Conservation (phyloP, 139 green algal species). For the Chlamydomonas sp. region DNA sequence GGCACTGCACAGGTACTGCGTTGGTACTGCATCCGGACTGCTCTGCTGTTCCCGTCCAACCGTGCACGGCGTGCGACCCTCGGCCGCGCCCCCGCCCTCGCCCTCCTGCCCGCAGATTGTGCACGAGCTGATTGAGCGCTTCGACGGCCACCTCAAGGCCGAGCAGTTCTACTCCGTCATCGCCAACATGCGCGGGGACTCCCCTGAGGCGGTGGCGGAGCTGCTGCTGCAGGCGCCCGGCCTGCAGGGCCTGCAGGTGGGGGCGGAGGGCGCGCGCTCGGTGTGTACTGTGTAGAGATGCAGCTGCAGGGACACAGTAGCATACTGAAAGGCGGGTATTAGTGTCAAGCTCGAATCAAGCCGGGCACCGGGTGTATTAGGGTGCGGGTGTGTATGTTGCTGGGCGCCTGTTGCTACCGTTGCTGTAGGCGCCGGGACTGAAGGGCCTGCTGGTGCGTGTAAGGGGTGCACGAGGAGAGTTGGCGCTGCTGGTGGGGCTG, state of each 20-base stretch:
- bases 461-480: too few species aligned
- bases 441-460: too few species aligned
- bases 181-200: slow-evolving; percentile 89
- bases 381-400: background rate
- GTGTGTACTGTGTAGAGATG: background rate
- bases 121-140: slow-evolving; percentile 95
- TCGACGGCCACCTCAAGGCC: slow-evolving; percentile 95
- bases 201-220: slow-evolving; percentile 81
- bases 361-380: too few species aligned
- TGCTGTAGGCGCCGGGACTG: too few species aligned
- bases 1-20: too few species aligned
- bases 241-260: slow-evolving; percentile 75
- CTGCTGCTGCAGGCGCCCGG: slow-evolving; percentile 61
- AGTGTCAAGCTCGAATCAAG: too few species aligned
- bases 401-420: too few species aligned
- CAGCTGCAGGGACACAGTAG: background rate
- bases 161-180: slow-evolving; percentile 91
- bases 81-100: background rate
- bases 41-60: too few species aligned
- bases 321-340: too few species aligned
- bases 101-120: slow-evolving; percentile 48
- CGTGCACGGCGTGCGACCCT: slow-evolving; percentile 27
- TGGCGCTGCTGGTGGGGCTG: too few species aligned
- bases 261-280: background rate
- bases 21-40: too few species aligned